Evolutionary conservation across 2,329 filamentous ascomycete genomes (phyloP), one percentile per base, ranked within the genome.

Genomic region (Chaetomiaceae sp.): DNA sequence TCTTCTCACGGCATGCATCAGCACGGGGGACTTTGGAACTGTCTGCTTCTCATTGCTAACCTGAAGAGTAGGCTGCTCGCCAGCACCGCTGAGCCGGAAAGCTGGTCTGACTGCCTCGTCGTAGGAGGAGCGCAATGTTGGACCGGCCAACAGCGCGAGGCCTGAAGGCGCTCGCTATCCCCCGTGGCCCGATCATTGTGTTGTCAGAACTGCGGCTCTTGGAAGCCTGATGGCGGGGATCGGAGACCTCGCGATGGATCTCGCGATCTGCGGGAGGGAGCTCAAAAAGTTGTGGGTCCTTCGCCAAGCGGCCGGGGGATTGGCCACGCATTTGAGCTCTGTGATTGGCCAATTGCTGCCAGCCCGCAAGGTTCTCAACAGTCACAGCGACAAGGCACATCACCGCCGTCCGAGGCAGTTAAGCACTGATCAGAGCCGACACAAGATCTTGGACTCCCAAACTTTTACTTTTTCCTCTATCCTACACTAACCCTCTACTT

Each of bases 51-150:
- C 42, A 47, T 51, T 50, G 51, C 58, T 63, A 43, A 63, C 62
- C 61, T 55, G 62, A 59, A 19, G 62, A 64, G 55, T 63, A 65
- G 3, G 49, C 39, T 31, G 54, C 55, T 19, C 54, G 53, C 59
- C 54, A 57, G 47, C 51, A 56, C 8, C 31, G 33, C 34, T 34
- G 25, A 27, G 20, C 29, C 23, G 34, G 51, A 17, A 25, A 11
- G 44, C 31, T 47, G 12, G 53, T 38, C 12, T 22, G 56, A 31
- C 49, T 48, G 47, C 54, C 25, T 33, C 42, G 55, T 23, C 51
- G 44, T 17, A 54, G 29, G 15, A 47, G 42, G 12, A 48, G 27
- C 23, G 40, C 39, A 42, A 57, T 25, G 34, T 23, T 38, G 4
- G 51, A 42, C 19, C 43, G 46, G 19, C 45, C 45, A 4, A 37